These are phyloP conservation scores for Sistotremastrum suecicum DNA, from an alignment of 768 basidiomycete species.

Conservation along the genomic window DNA sequence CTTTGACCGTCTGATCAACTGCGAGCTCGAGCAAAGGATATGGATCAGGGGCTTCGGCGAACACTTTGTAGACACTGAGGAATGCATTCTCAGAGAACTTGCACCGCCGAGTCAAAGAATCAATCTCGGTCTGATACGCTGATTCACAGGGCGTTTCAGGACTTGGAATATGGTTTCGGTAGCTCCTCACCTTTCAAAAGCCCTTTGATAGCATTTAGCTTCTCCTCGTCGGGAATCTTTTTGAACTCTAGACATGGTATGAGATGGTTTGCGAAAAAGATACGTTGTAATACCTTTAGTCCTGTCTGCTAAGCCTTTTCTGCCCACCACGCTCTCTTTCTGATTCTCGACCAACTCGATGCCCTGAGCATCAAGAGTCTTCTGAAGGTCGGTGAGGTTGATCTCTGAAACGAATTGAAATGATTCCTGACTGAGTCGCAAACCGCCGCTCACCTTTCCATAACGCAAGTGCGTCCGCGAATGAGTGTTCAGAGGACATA, in stretches of 20 bases:
- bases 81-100: conserved; percentile 92
- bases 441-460: conserved; percentile 63
- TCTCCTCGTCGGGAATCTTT: conserved; percentile 84
- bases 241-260: conserved; percentile 63
- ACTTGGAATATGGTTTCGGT: neutral
- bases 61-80: conserved; percentile 88
- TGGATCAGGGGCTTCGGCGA: conserved; percentile 95
- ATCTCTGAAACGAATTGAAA: conserved; percentile 40
- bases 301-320: conserved; percentile 89
- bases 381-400: conserved; percentile 81
- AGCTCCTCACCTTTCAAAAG: conserved; percentile 61
- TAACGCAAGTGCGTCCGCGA: conserved; percentile 81
- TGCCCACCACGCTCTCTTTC: conserved; percentile 89
- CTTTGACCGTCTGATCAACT: conserved; percentile 89
- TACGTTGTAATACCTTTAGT: conserved; percentile 56
- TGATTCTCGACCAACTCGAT: conserved; percentile 96
- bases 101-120: conserved; percentile 83
- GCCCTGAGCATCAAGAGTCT: conserved; percentile 83
- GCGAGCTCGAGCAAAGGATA: conserved; percentile 93
- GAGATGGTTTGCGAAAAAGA: neutral
- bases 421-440: neutral
- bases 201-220: conserved; percentile 75
- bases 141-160: neutral
- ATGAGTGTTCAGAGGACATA: conserved; percentile 52
- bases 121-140: conserved; percentile 97